Conservation (phyloP, 768 basidiomycete species). For the Boletellus emodensis region DNA sequence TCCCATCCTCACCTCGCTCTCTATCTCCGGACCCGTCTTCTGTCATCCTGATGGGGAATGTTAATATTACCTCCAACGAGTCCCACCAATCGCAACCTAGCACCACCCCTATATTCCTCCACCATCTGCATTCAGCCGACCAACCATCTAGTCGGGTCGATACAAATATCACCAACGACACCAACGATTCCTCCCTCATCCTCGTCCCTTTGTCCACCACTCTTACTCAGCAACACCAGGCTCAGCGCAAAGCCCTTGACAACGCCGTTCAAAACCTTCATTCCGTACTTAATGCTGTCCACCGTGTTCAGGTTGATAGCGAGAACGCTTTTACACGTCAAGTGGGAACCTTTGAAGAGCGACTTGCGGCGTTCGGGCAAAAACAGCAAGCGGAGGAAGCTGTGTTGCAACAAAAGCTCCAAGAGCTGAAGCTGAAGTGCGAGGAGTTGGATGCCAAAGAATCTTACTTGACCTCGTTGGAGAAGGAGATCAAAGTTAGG, state of each 20-base stretch:
- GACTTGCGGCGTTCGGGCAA: conserved; percentile 21
- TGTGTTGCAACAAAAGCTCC: conserved; percentile 15
- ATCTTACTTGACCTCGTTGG: conserved; percentile 13
- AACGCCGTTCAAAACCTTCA: conserved; percentile 14
- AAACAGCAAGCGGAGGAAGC: conserved; percentile 17
- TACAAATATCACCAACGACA: background rate
- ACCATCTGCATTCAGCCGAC: conserved; percentile 6
- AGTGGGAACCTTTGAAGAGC: conserved; percentile 13
- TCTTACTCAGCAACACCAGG: conserved; percentile 10
- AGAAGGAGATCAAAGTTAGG: conserved; percentile 23
- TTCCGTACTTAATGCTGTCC: conserved; percentile 2
- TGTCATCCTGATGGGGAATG: background rate
- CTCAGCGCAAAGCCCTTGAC: conserved; percentile 5
- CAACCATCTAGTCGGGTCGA: background rate
- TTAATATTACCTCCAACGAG: background rate
- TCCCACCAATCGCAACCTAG: background rate
- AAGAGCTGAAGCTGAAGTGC: conserved; percentile 16
- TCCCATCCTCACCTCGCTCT: conserved; percentile 6
- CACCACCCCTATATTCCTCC: background rate
- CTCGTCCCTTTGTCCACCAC: background rate
- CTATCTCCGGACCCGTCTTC: conserved; percentile 3
- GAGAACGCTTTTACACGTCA: conserved; percentile 14
- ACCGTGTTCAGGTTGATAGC: conserved; percentile 12
- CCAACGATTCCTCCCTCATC: background rate
- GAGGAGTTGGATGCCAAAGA: conserved; percentile 22